Evolutionary conservation across 192 early-diverging fungal species (phyloP).

Genomic region (Ambispora gerdemannii): DNA sequence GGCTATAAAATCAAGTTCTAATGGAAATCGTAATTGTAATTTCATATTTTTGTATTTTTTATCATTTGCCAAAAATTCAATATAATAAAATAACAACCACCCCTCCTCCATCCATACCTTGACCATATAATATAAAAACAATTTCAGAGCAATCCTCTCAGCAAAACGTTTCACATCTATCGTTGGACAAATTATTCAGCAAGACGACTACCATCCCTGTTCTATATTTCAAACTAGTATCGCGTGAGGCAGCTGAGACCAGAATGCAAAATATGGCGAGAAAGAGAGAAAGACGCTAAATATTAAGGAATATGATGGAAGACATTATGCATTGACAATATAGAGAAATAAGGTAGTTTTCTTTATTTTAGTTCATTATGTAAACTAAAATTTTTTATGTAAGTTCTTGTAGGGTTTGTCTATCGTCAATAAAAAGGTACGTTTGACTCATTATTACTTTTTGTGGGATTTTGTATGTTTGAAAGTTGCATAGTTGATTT

Average conservation of each 20-base stretch:
- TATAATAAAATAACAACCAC: neutral
- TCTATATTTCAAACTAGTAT: conserved; percentile 19
- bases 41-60: neutral
- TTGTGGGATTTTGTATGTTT: no score
- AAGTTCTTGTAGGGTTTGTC: no score
- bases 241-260: conserved; percentile 17
- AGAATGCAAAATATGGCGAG: conserved; percentile 14
- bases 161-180: conserved; percentile 1
- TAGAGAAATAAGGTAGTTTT: no score
- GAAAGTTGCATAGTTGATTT: no score
- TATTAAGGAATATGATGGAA: no score
- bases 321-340: no score
- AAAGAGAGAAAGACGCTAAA: no score
- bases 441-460: no score
- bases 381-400: no score
- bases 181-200: conserved; percentile 11
- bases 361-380: no score
- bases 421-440: no score
- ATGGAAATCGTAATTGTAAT: neutral
- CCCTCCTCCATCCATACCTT: no score
- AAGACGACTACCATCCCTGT: conserved; percentile 9
- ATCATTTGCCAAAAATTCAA: neutral
- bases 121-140: neutral
- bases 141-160: neutral
- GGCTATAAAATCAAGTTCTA: neutral